Base-by-base conservation (phyloP, 2,329 filamentous ascomycete genomes). In the Aspergillus calidoustus region DNA sequence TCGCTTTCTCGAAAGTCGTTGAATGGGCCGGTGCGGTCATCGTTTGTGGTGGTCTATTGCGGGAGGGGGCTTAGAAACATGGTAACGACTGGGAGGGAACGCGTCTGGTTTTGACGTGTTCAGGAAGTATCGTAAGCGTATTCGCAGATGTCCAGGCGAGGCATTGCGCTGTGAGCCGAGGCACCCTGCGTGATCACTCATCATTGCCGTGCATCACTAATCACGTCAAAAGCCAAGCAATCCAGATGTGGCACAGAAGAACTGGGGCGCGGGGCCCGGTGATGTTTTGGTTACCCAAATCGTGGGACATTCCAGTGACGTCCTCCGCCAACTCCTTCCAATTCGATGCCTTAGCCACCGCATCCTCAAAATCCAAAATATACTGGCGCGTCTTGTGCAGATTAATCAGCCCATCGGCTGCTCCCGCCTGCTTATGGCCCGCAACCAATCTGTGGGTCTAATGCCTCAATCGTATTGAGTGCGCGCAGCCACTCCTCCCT, bases 1-100 rank as follows among this genome's bases (percentile, higher is more conserved):
- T 69, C 15, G 69, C 71, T 50, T 69, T 69, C 48, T 69, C 68
- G 52, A 69, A 72, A 6, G 13, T 19, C 3, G 22, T 17, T 22
- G 49, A 53, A 25, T 59, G 56, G 17, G 28, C 34, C 6, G 55
- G 46, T 4, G 15, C 55, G 11, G 47, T 31, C 55, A 57, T 57
- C 13, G 11, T 41, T 15, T 1, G 15, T 41, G 15, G 34, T 15
- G 13, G 11, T 11, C 25, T 28, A 4, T 28, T 28, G 25, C 6
- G 6, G 4, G 25, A 28, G 6, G 25, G 4, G 25, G 25, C 6
- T 8, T 1, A 15, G 34, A 4, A 38, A 4, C 4, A 4, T 4
- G 34, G 9, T 15, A 38, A 38, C 1, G 34, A 38, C 9, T 38
- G 15, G 11, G 34, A 38, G 34, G 9, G 34, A 41, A 6, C 3